A percentile compares a stretch with the other conserved stretches of the same genome.
Conservation (phyloP, 2,329 filamentous ascomycete species). For the Exophiala bonariae region DNA sequence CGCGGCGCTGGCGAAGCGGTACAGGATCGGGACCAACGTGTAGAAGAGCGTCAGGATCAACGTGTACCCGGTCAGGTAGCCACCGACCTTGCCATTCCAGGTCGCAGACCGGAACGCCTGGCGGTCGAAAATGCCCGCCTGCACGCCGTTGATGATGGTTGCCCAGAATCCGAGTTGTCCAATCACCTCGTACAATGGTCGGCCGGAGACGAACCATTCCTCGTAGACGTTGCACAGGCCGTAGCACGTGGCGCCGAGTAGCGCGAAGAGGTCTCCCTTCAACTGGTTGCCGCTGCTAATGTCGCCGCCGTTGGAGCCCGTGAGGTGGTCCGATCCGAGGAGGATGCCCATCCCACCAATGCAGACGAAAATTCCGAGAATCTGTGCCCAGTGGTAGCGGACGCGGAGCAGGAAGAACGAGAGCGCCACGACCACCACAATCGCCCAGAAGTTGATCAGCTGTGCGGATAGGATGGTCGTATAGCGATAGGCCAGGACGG, state of each 20-base stretch:
- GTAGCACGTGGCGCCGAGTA: conserved; percentile 87
- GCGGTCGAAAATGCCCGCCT: conserved; percentile 90
- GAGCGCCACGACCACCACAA: conserved; percentile 83
- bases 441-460: conserved; percentile 98
- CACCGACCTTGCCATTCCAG: conserved; percentile 69
- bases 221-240: conserved; percentile 88
- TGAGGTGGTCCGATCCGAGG: conserved; percentile 84
- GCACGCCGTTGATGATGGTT: conserved; percentile 85
- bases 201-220: conserved; percentile 86
- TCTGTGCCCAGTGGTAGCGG: conserved; percentile 84
- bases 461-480: conserved; percentile 91
- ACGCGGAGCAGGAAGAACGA: conserved; percentile 82
- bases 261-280: conserved; percentile 89
- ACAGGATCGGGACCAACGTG: conserved; percentile 77
- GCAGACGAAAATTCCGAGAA: conserved; percentile 83
- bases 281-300: conserved; percentile 62
- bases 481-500: conserved; percentile 88
- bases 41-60: conserved; percentile 83
- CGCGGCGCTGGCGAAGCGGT: conserved; percentile 85
- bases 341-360: conserved; percentile 88
- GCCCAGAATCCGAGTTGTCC: conserved; percentile 87
- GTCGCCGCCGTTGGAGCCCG: conserved; percentile 66
- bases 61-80: conserved; percentile 89
- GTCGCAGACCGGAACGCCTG: conserved; percentile 63
- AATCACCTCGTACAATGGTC: conserved; percentile 89